Evolutionary conservation across 257 asterid species (phyloP).

Genomic region (Striga asiatica): DNA sequence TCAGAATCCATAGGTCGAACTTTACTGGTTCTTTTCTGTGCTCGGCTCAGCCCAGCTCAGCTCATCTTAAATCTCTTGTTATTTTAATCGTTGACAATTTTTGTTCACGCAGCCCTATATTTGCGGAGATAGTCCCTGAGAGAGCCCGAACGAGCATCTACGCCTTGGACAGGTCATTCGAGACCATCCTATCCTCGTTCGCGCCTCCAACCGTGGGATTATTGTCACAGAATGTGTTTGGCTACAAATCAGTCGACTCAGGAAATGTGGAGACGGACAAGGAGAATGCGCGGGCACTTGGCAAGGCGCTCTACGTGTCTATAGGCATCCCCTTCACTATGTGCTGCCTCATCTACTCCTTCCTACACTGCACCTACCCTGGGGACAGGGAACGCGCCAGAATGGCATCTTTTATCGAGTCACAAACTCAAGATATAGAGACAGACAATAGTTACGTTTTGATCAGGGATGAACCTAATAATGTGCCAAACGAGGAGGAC

Average conservation of each 20-base stretch:
- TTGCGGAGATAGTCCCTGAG: constrained; percentile 80
- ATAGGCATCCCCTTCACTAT: constrained; percentile 68
- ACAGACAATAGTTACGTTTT: constrained; percentile 15
- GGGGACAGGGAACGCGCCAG: constrained; percentile 73
- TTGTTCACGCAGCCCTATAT: constrained; percentile 51
- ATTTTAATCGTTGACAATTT: not conserved
- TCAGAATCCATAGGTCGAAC: too few relatives aligned
- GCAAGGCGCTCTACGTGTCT: constrained; percentile 84
- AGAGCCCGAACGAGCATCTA: constrained; percentile 72
- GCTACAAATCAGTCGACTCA: constrained; percentile 44
- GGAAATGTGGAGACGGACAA: constrained; percentile 42
- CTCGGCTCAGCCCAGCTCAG: too few relatives aligned
- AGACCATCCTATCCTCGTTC: constrained; percentile 69
- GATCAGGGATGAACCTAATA: constrained; percentile 13
- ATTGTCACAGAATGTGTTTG: constrained; percentile 55
- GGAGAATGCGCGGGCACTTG: constrained; percentile 75
- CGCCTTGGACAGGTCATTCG: constrained; percentile 72
- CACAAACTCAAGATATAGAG: constrained; percentile 43
- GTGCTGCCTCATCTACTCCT: constrained; percentile 60
- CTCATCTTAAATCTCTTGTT: too few relatives aligned
- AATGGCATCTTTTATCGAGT: constrained; percentile 53
- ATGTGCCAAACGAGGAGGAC: constrained; percentile 23
- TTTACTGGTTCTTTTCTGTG: too few relatives aligned
- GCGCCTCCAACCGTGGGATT: constrained; percentile 85
- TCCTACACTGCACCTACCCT: constrained; percentile 67